phyloP scores from a whole-genome alignment of 2,329 filamentous ascomycete genomes.

The Westerdykella aurantiaca region DNA sequence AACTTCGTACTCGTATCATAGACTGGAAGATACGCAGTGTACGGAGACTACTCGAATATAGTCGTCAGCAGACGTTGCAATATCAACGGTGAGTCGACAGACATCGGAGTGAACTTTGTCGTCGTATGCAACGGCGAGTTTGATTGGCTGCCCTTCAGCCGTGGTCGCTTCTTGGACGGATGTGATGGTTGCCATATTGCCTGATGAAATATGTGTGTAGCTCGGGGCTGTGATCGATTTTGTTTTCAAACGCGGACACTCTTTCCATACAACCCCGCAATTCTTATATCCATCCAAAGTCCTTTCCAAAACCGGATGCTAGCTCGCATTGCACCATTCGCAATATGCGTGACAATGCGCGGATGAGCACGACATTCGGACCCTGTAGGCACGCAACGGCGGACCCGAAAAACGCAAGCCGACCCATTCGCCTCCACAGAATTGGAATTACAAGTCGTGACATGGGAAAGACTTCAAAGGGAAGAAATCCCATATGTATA shows the following conservation, averaged over 20 bases:
- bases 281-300: neutral
- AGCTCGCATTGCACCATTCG: neutral
- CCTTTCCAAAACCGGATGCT: neutral
- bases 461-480: too few relatives aligned
- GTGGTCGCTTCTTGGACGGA: conserved; percentile 15
- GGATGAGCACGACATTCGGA: conserved; percentile 20
- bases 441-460: too few relatives aligned
- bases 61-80: neutral
- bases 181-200: conserved; percentile 2
- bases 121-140: conserved; percentile 17
- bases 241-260: neutral
- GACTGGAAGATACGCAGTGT: conserved; percentile 33
- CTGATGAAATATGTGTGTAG: neutral
- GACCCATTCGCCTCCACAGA: neutral
- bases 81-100: neutral
- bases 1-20: conserved; percentile 35
- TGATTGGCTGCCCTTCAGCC: conserved; percentile 15
- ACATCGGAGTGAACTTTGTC: conserved; percentile 17
- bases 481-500: too few relatives aligned
- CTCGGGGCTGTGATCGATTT: neutral
- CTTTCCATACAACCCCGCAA: neutral
- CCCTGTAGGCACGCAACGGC: conserved; percentile 21
- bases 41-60: conserved; percentile 28
- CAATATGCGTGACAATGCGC: too few relatives aligned
- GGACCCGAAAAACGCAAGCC: conserved; percentile 8